Conservation (phyloP, 108 stramenopile genomes). For the Nitzschia sp. region DNA sequence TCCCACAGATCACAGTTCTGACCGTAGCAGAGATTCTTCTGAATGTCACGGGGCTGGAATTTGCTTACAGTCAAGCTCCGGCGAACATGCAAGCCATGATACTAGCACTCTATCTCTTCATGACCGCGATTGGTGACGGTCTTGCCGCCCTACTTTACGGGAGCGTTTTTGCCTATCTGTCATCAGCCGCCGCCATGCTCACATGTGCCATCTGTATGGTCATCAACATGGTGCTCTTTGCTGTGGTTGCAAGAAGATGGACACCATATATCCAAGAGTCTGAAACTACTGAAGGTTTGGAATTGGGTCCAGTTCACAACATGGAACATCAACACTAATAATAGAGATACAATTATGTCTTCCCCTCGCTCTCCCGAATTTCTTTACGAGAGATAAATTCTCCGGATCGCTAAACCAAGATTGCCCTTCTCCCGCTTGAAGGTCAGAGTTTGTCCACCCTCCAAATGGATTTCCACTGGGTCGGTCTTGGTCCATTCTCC, state of each 20-base stretch:
- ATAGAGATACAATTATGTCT: no score
- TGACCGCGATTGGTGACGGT: constrained; percentile 60
- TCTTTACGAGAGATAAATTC: constrained; percentile 1
- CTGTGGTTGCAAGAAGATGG: constrained; percentile 35
- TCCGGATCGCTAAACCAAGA: constrained; percentile 39
- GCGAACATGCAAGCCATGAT: constrained; percentile 44
- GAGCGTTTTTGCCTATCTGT: constrained; percentile 32
- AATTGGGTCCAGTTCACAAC: constrained; percentile 1
- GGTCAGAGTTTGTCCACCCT: constrained; percentile 13
- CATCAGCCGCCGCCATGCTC: constrained; percentile 16
- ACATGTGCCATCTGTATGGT: constrained; percentile 44
- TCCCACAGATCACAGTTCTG: constrained; percentile 68
- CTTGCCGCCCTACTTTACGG: constrained; percentile 49
- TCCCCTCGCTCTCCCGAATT: no score
- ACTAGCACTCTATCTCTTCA: constrained; percentile 46
- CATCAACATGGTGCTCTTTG: constrained; percentile 37
- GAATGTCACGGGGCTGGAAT: constrained; percentile 61
- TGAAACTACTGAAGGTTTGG: neutral
- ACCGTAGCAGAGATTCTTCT: constrained; percentile 64
- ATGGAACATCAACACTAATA: constrained; percentile 6
- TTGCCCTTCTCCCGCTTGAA: constrained; percentile 32
- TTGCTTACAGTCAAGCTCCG: constrained; percentile 58
- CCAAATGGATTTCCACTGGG: constrained; percentile 24
- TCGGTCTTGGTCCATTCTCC: constrained; percentile 44
- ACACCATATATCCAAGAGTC: constrained; percentile 11